Conservation (phyloP, 1,284 basidiomycete genomes). For the Sporisorium sorghi region DNA sequence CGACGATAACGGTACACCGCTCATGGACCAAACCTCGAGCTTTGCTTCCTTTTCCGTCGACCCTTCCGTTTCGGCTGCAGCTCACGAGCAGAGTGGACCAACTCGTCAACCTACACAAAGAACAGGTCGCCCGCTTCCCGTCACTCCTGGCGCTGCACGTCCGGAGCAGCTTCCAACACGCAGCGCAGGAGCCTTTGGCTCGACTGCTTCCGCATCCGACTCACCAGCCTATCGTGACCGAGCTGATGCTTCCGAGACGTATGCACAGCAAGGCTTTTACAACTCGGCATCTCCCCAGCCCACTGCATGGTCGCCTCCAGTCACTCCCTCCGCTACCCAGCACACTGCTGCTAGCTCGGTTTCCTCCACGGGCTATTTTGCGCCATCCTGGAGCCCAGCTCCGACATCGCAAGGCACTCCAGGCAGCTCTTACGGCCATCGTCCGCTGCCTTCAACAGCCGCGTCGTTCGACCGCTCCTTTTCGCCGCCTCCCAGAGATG, state of each 20-base stretch:
- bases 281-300: slow-evolving; percentile 32
- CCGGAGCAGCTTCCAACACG: slow-evolving; percentile 10
- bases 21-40: slow-evolving; percentile 14
- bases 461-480: slow-evolving; percentile 33
- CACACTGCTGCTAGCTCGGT: slow-evolving; percentile 17
- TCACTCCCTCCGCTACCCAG: slow-evolving; percentile 26
- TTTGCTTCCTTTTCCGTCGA: slow-evolving; percentile 11
- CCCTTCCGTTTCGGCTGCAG: slow-evolving; percentile 2
- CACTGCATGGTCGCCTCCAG: slow-evolving; percentile 28
- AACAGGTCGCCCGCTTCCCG: slow-evolving; percentile 33
- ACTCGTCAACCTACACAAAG: slow-evolving; percentile 29
- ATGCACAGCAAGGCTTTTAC: slow-evolving; percentile 33
- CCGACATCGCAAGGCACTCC: slow-evolving; percentile 33
- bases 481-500: slow-evolving; percentile 33
- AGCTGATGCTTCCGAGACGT: slow-evolving; percentile 2
- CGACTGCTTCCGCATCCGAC: slow-evolving; percentile 3
- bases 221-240: slow-evolving; percentile 18
- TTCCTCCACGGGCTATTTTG: slow-evolving; percentile 26
- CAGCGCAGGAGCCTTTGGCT: slow-evolving; percentile 15
- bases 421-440: slow-evolving; percentile 29
- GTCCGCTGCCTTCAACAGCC: slow-evolving; percentile 38
- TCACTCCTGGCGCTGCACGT: slow-evolving; percentile 18
- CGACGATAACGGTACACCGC: slow-evolving; percentile 27
- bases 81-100: slow-evolving; percentile 3
- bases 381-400: slow-evolving; percentile 40